Percentiles rank a stretch among this genome's conserved stretches.
phyloP scores from a whole-genome alignment of 768 basidiomycete species.

The Auriscalpium orientale region DNA sequence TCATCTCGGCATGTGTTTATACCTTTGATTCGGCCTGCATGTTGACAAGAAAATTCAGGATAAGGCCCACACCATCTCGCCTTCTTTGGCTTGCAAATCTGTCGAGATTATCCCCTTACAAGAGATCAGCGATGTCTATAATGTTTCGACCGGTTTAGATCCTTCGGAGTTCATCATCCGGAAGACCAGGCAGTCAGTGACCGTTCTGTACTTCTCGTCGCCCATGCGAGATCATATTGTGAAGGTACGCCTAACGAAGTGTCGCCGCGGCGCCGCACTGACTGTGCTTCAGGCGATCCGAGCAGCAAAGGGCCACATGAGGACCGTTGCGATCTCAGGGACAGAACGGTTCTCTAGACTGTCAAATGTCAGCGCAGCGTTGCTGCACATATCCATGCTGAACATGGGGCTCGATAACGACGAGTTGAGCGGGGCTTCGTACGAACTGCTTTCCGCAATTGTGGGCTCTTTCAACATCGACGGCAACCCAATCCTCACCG shows the following conservation, averaged over 20 bases:
- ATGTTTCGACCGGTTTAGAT: slow-evolving; percentile 70
- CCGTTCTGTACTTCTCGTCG: slow-evolving; percentile 65
- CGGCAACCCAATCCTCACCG: slow-evolving; percentile 59
- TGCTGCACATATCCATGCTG: slow-evolving; percentile 82
- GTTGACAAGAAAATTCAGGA: slow-evolving; percentile 31
- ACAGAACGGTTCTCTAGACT: slow-evolving; percentile 67
- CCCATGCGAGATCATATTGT: slow-evolving; percentile 61
- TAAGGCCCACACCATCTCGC: slow-evolving; percentile 66
- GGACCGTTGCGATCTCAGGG: slow-evolving; percentile 42
- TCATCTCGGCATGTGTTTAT: slow-evolving; percentile 56
- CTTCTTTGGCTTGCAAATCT: slow-evolving; percentile 61
- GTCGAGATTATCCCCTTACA: slow-evolving; percentile 74
- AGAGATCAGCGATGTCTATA: slow-evolving; percentile 85
- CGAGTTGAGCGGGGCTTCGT: slow-evolving; percentile 70
- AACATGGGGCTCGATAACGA: slow-evolving; percentile 70
- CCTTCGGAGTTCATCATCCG: slow-evolving; percentile 78
- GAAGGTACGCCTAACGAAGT: slow-evolving; percentile 37
- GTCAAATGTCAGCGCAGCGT: slow-evolving; percentile 77
- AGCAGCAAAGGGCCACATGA: slow-evolving; percentile 64
- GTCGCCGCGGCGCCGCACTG: too few species aligned
- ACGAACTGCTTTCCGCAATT: slow-evolving; percentile 71
- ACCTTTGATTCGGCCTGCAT: neutral
- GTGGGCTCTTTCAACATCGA: slow-evolving; percentile 75
- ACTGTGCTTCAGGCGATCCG: slow-evolving; percentile 49
- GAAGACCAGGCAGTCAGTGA: slow-evolving; percentile 59